These are phyloP conservation scores for Flaveria linearis DNA, from an alignment of 129 eudicot genomes.

Conservation along the genomic window DNA sequence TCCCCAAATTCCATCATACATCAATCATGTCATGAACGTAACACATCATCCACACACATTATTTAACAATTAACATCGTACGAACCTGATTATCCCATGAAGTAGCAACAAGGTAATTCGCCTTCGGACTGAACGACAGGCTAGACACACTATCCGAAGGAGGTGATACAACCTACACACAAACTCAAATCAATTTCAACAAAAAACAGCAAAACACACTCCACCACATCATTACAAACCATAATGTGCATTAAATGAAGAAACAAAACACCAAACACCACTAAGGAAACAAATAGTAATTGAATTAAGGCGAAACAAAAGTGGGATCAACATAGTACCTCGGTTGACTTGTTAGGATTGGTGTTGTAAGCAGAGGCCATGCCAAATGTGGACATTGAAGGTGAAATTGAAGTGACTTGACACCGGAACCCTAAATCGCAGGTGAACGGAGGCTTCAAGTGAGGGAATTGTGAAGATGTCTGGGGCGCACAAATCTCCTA, in stretches of 20 bases:
- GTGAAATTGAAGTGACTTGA: background rate
- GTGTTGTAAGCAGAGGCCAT: slow-evolving; percentile 38
- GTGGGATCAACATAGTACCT: no score
- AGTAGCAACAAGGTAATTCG: slow-evolving; percentile 73
- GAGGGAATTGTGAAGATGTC: slow-evolving; percentile 17
- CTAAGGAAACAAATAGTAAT: no score
- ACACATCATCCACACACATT: background rate
- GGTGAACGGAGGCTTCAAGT: background rate
- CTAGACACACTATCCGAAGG: slow-evolving; percentile 77
- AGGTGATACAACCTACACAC: slow-evolving; percentile 60
- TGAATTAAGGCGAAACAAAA: no score
- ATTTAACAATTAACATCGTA: background rate
- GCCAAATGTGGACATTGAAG: slow-evolving; percentile 63
- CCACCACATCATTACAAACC: no score
- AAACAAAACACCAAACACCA: no score
- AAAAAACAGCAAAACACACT: background rate
- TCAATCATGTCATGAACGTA: background rate
- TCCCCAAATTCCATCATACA: background rate
- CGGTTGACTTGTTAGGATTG: no score
- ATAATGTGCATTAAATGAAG: no score
- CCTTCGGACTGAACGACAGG: slow-evolving; percentile 80
- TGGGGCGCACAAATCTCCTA: no score
- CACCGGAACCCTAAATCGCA: slow-evolving; percentile 22
- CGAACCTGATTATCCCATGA: slow-evolving; percentile 98
- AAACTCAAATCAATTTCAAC: background rate